Evolutionary conservation across 2,329 filamentous ascomycete species (phyloP).

Genomic region (Fusarium sororula): DNA sequence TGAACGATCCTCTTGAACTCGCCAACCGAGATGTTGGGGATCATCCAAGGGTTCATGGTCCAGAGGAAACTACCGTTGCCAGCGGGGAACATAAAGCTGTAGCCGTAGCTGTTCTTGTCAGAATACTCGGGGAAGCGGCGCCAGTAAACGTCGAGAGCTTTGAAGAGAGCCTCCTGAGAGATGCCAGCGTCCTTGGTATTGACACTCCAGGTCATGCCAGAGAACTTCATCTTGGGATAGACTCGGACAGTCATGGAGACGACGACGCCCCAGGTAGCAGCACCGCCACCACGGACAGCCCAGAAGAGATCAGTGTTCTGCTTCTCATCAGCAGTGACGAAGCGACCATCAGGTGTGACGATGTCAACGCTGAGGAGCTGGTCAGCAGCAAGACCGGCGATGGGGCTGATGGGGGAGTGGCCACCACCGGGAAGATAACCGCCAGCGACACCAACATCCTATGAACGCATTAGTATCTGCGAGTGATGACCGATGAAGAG

Average conservation of each 20-base stretch:
- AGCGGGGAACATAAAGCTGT: slow-evolving; percentile 37
- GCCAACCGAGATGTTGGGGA: slow-evolving; percentile 41
- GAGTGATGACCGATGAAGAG: fast-evolving
- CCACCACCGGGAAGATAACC: slow-evolving; percentile 70
- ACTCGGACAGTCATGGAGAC: slow-evolving; percentile 50
- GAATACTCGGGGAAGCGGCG: slow-evolving; percentile 41
- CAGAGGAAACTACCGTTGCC: slow-evolving; percentile 45
- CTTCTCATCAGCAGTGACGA: slow-evolving; percentile 53
- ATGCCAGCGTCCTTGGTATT: slow-evolving; percentile 39
- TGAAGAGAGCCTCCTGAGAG: slow-evolving; percentile 44
- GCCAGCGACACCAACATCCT: slow-evolving; percentile 65
- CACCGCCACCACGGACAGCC: slow-evolving; percentile 67
- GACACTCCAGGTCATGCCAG: slow-evolving; percentile 44
- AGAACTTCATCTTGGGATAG: slow-evolving; percentile 46
- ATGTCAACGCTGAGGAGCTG: slow-evolving; percentile 65
- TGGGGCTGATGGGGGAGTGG: slow-evolving; percentile 60
- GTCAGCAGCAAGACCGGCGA: slow-evolving; percentile 67
- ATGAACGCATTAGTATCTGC: background rate
- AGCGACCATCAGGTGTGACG: slow-evolving; percentile 58
- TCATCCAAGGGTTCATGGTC: slow-evolving; percentile 44
- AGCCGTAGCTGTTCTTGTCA: slow-evolving; percentile 39
- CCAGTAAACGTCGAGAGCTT: slow-evolving; percentile 37
- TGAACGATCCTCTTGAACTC: slow-evolving; percentile 39
- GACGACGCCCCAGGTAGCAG: slow-evolving; percentile 57
- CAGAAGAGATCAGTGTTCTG: slow-evolving; percentile 67